Conservation (phyloP, 1,284 basidiomycete genomes). For the Cystobasidium pallidum region DNA sequence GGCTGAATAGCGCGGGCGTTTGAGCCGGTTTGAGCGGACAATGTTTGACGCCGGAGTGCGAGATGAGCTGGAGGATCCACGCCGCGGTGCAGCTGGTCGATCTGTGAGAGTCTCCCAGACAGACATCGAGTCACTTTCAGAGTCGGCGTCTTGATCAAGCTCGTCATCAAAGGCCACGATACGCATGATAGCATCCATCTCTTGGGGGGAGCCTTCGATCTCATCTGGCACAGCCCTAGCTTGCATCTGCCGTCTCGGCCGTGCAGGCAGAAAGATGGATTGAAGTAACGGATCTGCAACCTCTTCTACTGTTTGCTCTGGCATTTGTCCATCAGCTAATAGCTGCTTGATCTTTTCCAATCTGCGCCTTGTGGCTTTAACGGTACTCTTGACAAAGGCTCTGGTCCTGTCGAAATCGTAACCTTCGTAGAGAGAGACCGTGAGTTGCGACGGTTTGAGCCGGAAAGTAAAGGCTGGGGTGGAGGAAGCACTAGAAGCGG, state of each 20-base stretch:
- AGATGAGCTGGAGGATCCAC: not conserved
- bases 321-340: slow-evolving; percentile 85
- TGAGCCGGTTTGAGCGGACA: slow-evolving; percentile 4
- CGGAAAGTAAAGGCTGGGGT: slow-evolving; percentile 18
- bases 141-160: slow-evolving; percentile 67
- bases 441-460: slow-evolving; percentile 66
- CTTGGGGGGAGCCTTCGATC: slow-evolving; percentile 63
- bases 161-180: slow-evolving; percentile 86
- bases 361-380: slow-evolving; percentile 80
- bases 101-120: slow-evolving; percentile 31
- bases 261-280: slow-evolving; percentile 34
- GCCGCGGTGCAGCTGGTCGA: slow-evolving; percentile 7
- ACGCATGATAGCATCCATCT: slow-evolving; percentile 72
- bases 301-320: slow-evolving; percentile 78
- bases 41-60: not conserved
- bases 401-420: slow-evolving; percentile 91
- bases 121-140: slow-evolving; percentile 51
- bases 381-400: slow-evolving; percentile 81
- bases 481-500: not conserved
- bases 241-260: not conserved
- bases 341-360: slow-evolving; percentile 90
- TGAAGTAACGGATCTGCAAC: slow-evolving; percentile 70
- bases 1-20: slow-evolving; percentile 18
- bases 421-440: slow-evolving; percentile 79
- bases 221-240: slow-evolving; percentile 46